Conservation (phyloP, 2,329 filamentous ascomycete species). For the Gyromitra esculenta region DNA sequence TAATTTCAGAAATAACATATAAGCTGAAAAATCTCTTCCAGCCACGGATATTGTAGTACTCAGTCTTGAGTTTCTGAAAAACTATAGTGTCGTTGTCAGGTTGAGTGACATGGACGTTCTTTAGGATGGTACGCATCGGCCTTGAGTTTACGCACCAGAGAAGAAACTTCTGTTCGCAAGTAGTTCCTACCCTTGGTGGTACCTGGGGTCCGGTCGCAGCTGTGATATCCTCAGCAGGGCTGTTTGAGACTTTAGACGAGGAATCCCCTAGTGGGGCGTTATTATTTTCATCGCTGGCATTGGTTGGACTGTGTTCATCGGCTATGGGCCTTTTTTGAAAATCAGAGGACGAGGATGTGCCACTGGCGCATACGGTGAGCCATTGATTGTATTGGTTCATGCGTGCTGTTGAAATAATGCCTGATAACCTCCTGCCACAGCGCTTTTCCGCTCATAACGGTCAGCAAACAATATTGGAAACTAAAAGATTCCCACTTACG, state of each 20-base stretch:
- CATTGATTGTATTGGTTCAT: neutral
- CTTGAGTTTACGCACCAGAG: slow-evolving; percentile 32
- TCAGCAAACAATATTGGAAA: neutral
- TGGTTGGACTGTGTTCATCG: no score
- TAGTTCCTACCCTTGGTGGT: neutral
- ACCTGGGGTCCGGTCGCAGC: no score
- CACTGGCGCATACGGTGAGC: neutral
- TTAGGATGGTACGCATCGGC: neutral
- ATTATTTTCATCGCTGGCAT: neutral
- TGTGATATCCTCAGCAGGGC: neutral
- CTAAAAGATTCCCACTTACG: neutral
- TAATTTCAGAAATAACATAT: slow-evolving; percentile 19
- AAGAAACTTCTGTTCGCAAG: neutral
- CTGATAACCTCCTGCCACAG: slow-evolving; percentile 14
- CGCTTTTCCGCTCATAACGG: neutral
- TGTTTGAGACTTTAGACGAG: neutral
- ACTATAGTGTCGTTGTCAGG: neutral
- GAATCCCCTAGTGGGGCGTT: neutral
- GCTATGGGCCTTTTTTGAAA: neutral
- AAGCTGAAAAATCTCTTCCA: slow-evolving; percentile 25
- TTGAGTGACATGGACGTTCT: neutral
- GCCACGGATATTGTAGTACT: slow-evolving; percentile 15
- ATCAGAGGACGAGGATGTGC: neutral
- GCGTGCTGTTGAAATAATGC: neutral
- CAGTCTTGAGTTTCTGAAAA: slow-evolving; percentile 8